phyloP scores from a whole-genome alignment of 345 rosid species.

The Raphanus raphanistrum region DNA sequence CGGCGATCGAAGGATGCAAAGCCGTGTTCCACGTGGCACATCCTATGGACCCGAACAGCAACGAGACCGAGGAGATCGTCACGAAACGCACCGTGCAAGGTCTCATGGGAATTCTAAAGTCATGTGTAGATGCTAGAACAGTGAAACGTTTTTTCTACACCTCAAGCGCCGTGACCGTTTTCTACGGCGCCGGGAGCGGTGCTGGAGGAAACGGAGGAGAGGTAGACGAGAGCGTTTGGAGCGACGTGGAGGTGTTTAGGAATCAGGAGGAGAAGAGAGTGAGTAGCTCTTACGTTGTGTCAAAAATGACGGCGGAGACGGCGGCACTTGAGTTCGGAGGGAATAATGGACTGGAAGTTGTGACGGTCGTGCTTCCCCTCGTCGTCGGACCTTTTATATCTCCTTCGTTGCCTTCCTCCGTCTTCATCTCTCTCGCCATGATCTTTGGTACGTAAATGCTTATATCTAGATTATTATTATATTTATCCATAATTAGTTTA shows the following conservation, averaged over 20 bases:
- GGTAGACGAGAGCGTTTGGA: slow-evolving; percentile 43
- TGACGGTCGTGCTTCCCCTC: slow-evolving; percentile 45
- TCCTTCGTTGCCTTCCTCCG: slow-evolving; percentile 45
- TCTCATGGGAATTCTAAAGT: slow-evolving; percentile 50
- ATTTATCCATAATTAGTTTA: background rate
- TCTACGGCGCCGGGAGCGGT: slow-evolving; percentile 30
- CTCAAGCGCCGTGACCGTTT: slow-evolving; percentile 47
- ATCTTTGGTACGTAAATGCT: slow-evolving; percentile 38
- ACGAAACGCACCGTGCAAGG: slow-evolving; percentile 54
- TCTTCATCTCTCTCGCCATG: slow-evolving; percentile 35
- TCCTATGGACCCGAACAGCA: slow-evolving; percentile 43
- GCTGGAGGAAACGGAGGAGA: slow-evolving; percentile 22
- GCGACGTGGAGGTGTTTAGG: slow-evolving; percentile 37
- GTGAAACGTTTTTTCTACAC: slow-evolving; percentile 67
- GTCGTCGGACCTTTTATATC: slow-evolving; percentile 60
- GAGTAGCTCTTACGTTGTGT: slow-evolving; percentile 39
- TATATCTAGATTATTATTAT: background rate
- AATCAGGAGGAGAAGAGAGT: slow-evolving; percentile 31
- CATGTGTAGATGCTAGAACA: slow-evolving; percentile 52
- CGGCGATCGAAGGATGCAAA: slow-evolving; percentile 57
- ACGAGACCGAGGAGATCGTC: slow-evolving; percentile 50
- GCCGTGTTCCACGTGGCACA: slow-evolving; percentile 66
- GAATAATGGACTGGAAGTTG: slow-evolving; percentile 47
- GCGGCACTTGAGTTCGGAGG: slow-evolving; percentile 45
- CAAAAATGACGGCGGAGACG: slow-evolving; percentile 46